A percentile compares a stretch with the other conserved stretches of the same genome.
These are phyloP conservation scores for Flaveria ramosissima DNA, from an alignment of 129 eudicot genomes.

Conservation along the genomic window DNA sequence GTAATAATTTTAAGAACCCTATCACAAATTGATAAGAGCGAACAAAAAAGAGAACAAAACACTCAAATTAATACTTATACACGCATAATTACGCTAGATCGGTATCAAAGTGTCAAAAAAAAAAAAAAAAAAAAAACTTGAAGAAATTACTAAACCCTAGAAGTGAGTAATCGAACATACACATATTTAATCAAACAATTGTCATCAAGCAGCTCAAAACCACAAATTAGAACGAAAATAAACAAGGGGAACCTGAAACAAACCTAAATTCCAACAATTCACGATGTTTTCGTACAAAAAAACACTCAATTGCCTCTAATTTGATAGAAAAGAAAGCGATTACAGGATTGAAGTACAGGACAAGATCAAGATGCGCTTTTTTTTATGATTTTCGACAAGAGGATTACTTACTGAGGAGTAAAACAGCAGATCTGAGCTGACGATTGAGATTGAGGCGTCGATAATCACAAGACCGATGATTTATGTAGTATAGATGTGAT, in stretches of 20 bases:
- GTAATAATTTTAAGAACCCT: background rate
- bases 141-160: constrained; percentile 24
- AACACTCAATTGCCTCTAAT: background rate
- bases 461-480: constrained; percentile 27
- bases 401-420: constrained; percentile 26
- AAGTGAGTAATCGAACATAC: background rate
- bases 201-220: background rate
- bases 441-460: constrained; percentile 34
- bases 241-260: background rate
- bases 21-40: background rate
- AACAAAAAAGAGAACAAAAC: background rate
- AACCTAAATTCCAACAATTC: background rate
- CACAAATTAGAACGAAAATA: background rate
- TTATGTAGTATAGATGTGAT: constrained; percentile 23
- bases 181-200: background rate
- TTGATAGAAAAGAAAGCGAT: background rate
- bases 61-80: background rate
- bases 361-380: background rate
- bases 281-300: background rate
- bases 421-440: constrained; percentile 39
- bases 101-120: background rate
- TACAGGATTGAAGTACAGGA: constrained; percentile 6
- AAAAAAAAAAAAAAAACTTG: background rate
- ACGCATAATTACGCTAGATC: constrained; percentile 11
- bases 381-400: background rate